Evolutionary conservation across 495 filamentous ascomycete species (phyloP), one percentile per base, ranked within the genome.

Genomic region (Aspergillus heteromorphus): DNA sequence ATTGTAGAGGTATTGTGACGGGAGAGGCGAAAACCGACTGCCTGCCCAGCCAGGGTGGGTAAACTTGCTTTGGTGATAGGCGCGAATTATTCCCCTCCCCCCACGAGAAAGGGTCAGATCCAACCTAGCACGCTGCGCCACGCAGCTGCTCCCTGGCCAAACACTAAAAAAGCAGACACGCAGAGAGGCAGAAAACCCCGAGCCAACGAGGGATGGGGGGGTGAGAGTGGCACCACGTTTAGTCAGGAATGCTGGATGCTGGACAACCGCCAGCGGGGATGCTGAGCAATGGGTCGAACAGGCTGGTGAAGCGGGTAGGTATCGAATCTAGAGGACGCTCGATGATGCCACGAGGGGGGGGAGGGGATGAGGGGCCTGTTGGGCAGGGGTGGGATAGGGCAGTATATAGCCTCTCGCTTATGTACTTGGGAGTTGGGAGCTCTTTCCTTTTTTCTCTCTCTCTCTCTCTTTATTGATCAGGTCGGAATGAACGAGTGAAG

Each of bases 221-320:
- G 51, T 51, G 51, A 54, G n/a, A 54, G 41, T 59, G 56, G 56
- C 52, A 54, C 56, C 56, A 59, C 56, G 56, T 54, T 51, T 43
- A 53, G 48, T 50, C 31, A 48, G 30, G 27, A n/a, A 36, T 20
- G 18, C 13, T 34, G 41, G 41, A 30, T 34, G 20, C 30, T 36
- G 17, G 38, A 13, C 27, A 16, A 17, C 38, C 21, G 16, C 38
- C 14, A 40, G 34, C 21, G 13, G 14, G 14, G 45, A 49, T 56
- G 53, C 57, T 57, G 45, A 50, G 45, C 18, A 50, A 45, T 21
- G 21, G n/a, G 14, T 13, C n/a, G n/a, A 6, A 43, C 38, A 30
- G 18, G 11, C 25, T 48, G 34, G 48, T 20, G 14, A 53, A 45
- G 17, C 21, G 18, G n/a, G 16, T 53, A 2, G n/a, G n/a, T n/a